Evolutionary conservation across 495 filamentous ascomycete genomes (phyloP), one percentile per base, ranked within the genome.

Genomic region (Neurospora sublineolata): DNA sequence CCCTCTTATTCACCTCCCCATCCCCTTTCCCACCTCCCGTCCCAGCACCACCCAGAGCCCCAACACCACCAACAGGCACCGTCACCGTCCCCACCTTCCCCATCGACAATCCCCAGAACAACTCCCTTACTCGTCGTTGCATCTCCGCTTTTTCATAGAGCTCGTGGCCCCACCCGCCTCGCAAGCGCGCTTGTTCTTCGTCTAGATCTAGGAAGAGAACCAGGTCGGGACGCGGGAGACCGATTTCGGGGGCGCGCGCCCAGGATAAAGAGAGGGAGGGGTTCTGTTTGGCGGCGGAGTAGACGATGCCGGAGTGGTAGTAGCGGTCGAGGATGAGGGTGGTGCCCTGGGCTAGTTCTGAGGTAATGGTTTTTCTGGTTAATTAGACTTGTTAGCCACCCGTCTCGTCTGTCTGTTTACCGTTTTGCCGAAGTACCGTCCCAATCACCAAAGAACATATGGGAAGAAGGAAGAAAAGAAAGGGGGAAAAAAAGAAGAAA

Each of bases 281-380:
- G 76, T 92, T 92, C 30, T 86, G 83, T 76, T 97, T 97, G 0
- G 95, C 95, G n/a, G 93, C 92, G n/a, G 90, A 92, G 82, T 98
- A 99, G 23, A 97, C 93, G 67, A 92, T 91, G 20, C 95, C 95
- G 41, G 90, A 93, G 82, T 97, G 93, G 76, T 94, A 96, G 81
- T 97, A 99, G 46, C 95, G 89, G 80, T 99, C 95, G 69, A 94
- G 88, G 37, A 99, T 86, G 10, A 99, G 86, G 0, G 89, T 97
- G 58, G 82, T 87, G 18, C 94, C 94, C 8, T 80, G 79, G 10
- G 81, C 74, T 30, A 97, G 85, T 52, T 89, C 86, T 11, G 83
- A 70, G 64, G 87, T 77, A 39, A 95, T 94, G 41, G 83, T 85
- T 70, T 84, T 80, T 4, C 87, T 89, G 70, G 23, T 52, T 42